A percentile compares a stretch with the other conserved stretches of the same genome.
Evolutionary conservation across 441 rosid genomes (phyloP).

Genomic region (Gossypium gossypioides): DNA sequence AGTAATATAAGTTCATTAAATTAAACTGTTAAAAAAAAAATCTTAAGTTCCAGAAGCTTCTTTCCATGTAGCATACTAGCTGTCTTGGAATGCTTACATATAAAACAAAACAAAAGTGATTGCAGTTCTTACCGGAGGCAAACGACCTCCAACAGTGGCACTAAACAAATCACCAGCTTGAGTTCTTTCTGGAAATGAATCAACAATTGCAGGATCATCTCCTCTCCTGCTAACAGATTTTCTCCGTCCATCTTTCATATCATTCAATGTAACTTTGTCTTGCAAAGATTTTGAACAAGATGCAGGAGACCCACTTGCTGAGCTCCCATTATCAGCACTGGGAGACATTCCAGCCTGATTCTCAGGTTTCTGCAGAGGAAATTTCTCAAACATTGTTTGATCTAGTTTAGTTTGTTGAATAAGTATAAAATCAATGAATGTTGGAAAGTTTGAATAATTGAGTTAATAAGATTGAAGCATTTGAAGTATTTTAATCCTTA

Average conservation of each 20-base stretch:
- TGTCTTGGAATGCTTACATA: background rate
- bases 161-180: slow-evolving; percentile 70
- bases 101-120: slow-evolving; percentile 1
- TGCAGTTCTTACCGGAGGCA: slow-evolving; percentile 48
- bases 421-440: background rate
- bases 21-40: background rate
- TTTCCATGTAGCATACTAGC: background rate
- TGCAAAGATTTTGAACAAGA: slow-evolving; percentile 57
- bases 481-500: background rate
- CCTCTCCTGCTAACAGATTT: slow-evolving; percentile 49
- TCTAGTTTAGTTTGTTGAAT: background rate
- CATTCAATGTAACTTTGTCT: slow-evolving; percentile 27
- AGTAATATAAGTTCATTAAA: background rate
- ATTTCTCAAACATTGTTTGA: background rate
- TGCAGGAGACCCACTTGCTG: slow-evolving; percentile 54
- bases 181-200: slow-evolving; percentile 56
- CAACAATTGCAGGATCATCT: slow-evolving; percentile 35
- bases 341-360: slow-evolving; percentile 40
- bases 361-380: slow-evolving; percentile 61
- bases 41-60: background rate
- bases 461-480: background rate
- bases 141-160: slow-evolving; percentile 43
- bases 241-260: slow-evolving; percentile 37
- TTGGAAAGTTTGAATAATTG: background rate
- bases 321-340: slow-evolving; percentile 54